phyloP scores from a whole-genome alignment of 495 filamentous ascomycete genomes.

The Amphirosellinia nigrospora region DNA sequence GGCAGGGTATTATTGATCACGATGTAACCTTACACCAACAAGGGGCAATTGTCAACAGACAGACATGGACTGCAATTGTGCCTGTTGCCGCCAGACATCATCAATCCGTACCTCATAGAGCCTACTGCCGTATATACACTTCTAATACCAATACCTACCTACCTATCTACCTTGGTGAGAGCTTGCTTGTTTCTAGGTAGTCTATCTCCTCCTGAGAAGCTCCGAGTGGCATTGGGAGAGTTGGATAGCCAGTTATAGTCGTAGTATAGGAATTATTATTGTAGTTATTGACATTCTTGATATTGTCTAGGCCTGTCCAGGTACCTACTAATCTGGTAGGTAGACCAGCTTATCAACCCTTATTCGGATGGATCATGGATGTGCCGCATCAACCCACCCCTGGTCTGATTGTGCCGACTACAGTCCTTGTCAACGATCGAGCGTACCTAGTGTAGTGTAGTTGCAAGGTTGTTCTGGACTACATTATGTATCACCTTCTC shows the following conservation, averaged over 20 bases:
- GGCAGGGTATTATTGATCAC: background rate
- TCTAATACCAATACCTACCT: background rate
- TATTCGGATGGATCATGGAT: constrained; percentile 17
- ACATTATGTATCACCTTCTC: background rate
- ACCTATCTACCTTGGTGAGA: no score
- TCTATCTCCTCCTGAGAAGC: background rate
- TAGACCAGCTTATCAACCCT: background rate
- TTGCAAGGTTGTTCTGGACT: background rate
- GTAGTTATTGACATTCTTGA: background rate
- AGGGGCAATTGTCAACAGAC: constrained; percentile 8
- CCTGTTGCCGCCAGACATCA: background rate
- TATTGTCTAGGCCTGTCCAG: no score
- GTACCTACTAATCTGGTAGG: constrained; percentile 8
- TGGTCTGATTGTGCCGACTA: constrained; percentile 9
- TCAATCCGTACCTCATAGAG: background rate
- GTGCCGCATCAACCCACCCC: constrained; percentile 16
- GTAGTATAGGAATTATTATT: background rate
- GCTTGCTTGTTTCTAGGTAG: no score
- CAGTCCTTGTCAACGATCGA: constrained; percentile 3
- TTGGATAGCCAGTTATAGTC: background rate
- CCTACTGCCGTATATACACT: no score
- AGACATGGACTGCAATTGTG: constrained; percentile 1
- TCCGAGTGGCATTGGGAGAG: background rate
- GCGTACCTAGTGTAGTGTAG: background rate
- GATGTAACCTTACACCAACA: constrained; percentile 20